Percentiles rank a stretch among this genome's conserved stretches.
Evolutionary conservation across 129 eudicot genomes (phyloP).

Genomic region (Sambucus nigra): DNA sequence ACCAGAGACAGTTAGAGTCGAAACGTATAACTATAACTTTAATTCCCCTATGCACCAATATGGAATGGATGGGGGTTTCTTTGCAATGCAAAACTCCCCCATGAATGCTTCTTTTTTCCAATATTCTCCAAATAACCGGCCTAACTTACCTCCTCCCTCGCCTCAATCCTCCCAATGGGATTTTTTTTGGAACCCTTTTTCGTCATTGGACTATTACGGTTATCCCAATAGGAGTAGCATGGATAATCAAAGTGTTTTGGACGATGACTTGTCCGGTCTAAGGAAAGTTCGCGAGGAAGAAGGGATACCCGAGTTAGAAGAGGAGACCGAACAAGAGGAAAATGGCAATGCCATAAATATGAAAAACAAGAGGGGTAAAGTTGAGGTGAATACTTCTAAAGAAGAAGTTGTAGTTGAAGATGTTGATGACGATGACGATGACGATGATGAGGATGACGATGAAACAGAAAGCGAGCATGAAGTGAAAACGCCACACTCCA

Average conservation of each 20-base stretch:
- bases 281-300: constrained; percentile 92
- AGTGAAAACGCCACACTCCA: constrained; percentile 17
- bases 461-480: constrained; percentile 49
- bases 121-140: constrained; percentile 46
- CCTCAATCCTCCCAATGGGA: constrained; percentile 94
- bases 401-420: constrained; percentile 80
- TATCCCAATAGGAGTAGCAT: constrained; percentile 48
- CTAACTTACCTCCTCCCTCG: constrained; percentile 54
- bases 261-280: constrained; percentile 61
- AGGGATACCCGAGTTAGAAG: constrained; percentile 96
- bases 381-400: constrained; percentile 14
- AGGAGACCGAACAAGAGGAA: constrained; percentile 86
- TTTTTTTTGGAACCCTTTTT: constrained; percentile 91
- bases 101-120: constrained; percentile 38
- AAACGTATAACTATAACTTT: no score
- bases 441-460: constrained; percentile 33
- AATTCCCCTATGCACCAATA: constrained; percentile 56
- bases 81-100: constrained; percentile 52
- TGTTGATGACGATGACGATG: constrained; percentile 39
- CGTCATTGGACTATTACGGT: constrained; percentile 78
- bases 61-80: constrained; percentile 67
- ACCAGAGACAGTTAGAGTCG: constrained; percentile 57
- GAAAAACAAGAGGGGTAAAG: constrained; percentile 21
- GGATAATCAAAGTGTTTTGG: constrained; percentile 41
- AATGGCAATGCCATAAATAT: constrained; percentile 17